phyloP scores from a whole-genome alignment of 225 moss, liverwort and hornwort species.

The Marchantia polymorpha region DNA sequence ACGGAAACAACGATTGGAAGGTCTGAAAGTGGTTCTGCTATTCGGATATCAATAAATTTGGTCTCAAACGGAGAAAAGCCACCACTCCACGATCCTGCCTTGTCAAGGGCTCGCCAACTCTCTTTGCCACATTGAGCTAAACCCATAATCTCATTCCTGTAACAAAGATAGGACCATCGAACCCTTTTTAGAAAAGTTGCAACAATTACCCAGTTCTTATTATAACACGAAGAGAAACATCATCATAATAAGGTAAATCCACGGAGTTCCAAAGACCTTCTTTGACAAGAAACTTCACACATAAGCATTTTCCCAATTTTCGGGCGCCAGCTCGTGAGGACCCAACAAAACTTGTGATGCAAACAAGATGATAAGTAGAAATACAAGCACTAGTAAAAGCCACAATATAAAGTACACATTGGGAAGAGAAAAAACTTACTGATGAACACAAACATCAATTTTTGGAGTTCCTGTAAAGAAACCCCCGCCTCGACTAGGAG shows the following conservation, averaged over 20 bases:
- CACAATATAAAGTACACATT: not conserved
- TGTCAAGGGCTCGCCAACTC: constrained; percentile 78
- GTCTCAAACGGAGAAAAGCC: constrained; percentile 83
- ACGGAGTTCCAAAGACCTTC: too few relatives aligned
- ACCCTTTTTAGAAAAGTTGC: not conserved
- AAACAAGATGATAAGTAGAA: not conserved
- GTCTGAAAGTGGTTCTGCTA: constrained; percentile 59
- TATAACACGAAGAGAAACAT: not conserved
- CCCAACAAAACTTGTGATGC: too few relatives aligned
- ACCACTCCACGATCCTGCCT: constrained; percentile 68
- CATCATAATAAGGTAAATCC: too few relatives aligned
- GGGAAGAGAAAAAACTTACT: constrained; percentile 48
- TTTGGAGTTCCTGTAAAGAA: constrained; percentile 36
- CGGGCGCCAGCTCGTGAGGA: too few relatives aligned
- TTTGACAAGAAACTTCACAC: too few relatives aligned
- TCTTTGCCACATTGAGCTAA: constrained; percentile 81
- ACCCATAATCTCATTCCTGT: constrained; percentile 70
- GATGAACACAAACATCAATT: constrained; percentile 80
- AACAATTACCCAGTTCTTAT: not conserved
- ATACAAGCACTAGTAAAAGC: not conserved
- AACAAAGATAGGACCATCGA: not conserved
- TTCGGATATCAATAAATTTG: constrained; percentile 71
- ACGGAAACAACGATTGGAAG: constrained; percentile 60
- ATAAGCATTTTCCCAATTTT: too few relatives aligned
- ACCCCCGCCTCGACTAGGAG: constrained; percentile 23